phyloP scores from a whole-genome alignment of 2,329 filamentous ascomycete genomes.

The Talaromyces pinophilus region DNA sequence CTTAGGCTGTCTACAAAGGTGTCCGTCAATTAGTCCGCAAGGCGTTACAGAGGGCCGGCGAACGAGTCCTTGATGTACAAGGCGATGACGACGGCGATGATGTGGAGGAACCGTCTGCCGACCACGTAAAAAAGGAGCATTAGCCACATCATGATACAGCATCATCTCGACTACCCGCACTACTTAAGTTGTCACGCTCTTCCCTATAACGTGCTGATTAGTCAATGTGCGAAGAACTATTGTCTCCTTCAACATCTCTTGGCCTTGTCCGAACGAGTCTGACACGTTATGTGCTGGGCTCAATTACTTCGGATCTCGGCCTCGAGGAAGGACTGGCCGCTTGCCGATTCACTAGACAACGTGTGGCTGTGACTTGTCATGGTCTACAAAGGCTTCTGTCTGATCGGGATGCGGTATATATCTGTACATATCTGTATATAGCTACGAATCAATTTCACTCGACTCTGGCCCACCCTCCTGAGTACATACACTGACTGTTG shows the following conservation, averaged over 20 bases:
- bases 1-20: constrained; percentile 75
- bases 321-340: constrained; percentile 23
- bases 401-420: constrained; percentile 35
- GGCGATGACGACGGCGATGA: constrained; percentile 59
- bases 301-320: constrained; percentile 2
- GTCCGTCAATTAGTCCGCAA: constrained; percentile 72
- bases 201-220: constrained; percentile 87
- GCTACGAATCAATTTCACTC: background rate
- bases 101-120: constrained; percentile 35
- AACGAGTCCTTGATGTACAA: constrained; percentile 75
- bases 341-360: constrained; percentile 20
- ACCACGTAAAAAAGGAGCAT: constrained; percentile 18
- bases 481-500: background rate
- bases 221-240: constrained; percentile 89
- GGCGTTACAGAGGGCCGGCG: constrained; percentile 74
- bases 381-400: constrained; percentile 22
- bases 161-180: constrained; percentile 59
- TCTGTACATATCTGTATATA: constrained; percentile 16
- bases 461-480: background rate
- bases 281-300: constrained; percentile 22
- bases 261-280: constrained; percentile 25
- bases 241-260: constrained; percentile 39
- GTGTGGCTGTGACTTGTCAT: constrained; percentile 21
- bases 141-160: background rate
- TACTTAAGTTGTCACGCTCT: constrained; percentile 94